These are phyloP conservation scores for Talaromyces sp. DNA, from an alignment of 2,329 filamentous ascomycete species.

Conservation along the genomic window DNA sequence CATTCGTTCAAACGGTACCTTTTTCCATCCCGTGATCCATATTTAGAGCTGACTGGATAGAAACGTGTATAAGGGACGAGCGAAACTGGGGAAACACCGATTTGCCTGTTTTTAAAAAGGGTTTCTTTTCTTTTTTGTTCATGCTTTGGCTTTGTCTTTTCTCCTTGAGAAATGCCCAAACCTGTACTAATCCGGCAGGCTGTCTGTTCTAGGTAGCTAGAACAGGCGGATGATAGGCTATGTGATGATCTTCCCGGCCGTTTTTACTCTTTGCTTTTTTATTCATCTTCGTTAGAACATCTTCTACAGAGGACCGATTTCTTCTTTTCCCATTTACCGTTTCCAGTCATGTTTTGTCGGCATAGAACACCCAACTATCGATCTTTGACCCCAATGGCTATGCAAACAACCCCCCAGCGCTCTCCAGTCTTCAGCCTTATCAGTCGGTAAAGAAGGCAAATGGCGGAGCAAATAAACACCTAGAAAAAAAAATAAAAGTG, in stretches of 20 bases:
- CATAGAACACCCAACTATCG: neutral
- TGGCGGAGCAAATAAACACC: neutral
- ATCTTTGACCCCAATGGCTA: neutral
- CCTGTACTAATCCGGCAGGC: neutral
- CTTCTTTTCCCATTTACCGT: neutral
- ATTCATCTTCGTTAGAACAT: too few relatives aligned
- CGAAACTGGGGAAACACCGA: neutral
- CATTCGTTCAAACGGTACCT: slow-evolving; percentile 4
- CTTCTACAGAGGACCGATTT: neutral
- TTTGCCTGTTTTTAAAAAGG: neutral
- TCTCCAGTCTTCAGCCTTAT: neutral
- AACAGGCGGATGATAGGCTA: neutral
- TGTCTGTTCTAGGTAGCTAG: neutral
- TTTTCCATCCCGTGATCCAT: slow-evolving; percentile 11
- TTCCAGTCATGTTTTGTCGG: neutral
- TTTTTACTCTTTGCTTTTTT: slow-evolving; percentile 10
- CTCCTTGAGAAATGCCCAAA: neutral
- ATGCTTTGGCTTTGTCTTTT: neutral
- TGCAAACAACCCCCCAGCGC: slow-evolving; percentile 2
- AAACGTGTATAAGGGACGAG: neutral
- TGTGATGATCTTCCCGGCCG: slow-evolving; percentile 14
- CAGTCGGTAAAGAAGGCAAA: neutral
- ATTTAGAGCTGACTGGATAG: slow-evolving; percentile 9
- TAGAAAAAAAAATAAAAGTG: neutral
- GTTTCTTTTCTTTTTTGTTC: neutral